Percentiles rank a stretch among this genome's conserved stretches.
Conservation (phyloP, 192 early-diverging fungal genomes). For the Gryganskiella cystojenkinii region DNA sequence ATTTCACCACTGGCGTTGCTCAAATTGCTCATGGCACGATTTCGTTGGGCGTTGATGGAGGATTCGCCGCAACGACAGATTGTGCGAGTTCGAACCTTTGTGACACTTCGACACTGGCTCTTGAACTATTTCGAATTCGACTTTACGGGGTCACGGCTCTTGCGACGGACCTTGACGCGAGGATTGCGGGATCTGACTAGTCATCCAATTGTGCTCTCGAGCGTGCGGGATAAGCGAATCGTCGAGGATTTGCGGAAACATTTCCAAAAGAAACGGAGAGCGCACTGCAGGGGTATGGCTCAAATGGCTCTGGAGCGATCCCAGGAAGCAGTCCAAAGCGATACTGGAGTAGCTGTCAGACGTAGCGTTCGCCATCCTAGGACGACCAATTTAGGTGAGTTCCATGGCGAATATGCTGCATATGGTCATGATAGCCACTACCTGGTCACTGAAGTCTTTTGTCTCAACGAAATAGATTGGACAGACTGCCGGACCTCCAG, state of each 20-base stretch:
- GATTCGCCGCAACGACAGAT: constrained; percentile 59
- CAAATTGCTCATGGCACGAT: constrained; percentile 63
- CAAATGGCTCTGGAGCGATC: constrained; percentile 19
- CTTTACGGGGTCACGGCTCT: constrained; percentile 54
- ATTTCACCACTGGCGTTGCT: constrained; percentile 64
- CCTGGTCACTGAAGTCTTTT: background rate
- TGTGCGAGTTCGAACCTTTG: constrained; percentile 70
- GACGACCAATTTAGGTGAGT: background rate
- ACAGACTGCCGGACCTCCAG: constrained; percentile 4
- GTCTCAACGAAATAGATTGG: background rate
- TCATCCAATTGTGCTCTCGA: constrained; percentile 51
- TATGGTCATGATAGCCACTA: too few relatives aligned
- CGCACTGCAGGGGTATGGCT: constrained; percentile 11
- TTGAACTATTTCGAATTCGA: constrained; percentile 69
- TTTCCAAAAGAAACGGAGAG: constrained; percentile 27
- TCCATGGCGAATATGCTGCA: too few relatives aligned
- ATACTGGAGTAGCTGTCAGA: background rate
- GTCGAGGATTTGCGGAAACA: constrained; percentile 53
- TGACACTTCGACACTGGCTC: constrained; percentile 70
- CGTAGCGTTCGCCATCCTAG: background rate
- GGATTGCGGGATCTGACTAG: constrained; percentile 52
- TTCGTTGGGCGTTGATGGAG: constrained; percentile 62
- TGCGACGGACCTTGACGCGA: constrained; percentile 52
- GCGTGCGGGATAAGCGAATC: constrained; percentile 62
- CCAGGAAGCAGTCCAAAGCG: background rate